phyloP scores from a whole-genome alignment of 768 basidiomycete species.

The Phaffia tasmanica region DNA sequence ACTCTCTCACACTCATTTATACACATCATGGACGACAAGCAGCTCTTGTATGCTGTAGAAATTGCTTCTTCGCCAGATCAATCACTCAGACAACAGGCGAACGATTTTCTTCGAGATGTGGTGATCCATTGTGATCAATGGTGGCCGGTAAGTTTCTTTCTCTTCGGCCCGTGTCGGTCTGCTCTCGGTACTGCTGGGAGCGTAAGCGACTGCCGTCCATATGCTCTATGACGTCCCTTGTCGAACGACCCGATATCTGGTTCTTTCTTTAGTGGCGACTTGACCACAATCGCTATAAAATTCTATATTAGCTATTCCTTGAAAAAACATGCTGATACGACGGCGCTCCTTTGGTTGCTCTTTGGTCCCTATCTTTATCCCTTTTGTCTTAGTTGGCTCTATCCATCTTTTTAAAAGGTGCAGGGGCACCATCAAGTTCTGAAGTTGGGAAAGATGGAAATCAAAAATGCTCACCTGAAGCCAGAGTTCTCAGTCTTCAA shows the following conservation, averaged over 20 bases:
- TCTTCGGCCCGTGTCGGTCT: conserved; percentile 61
- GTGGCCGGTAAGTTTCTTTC: conserved; percentile 70
- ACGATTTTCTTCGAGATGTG: conserved; percentile 66
- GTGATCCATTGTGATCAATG: conserved; percentile 56
- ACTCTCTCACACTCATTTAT: background rate
- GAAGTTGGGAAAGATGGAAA: conserved; percentile 36
- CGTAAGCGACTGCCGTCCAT: too few species aligned
- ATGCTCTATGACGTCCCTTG: background rate
- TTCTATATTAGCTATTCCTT: background rate
- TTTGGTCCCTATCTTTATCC: background rate
- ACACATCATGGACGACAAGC: conserved; percentile 21
- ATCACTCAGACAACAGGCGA: conserved; percentile 52
- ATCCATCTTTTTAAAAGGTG: conserved; percentile 38
- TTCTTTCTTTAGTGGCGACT: background rate
- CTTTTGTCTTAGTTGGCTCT: conserved; percentile 34
- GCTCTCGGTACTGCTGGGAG: conserved; percentile 10
- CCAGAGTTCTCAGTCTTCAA: conserved; percentile 37
- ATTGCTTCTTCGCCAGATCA: conserved; percentile 11
- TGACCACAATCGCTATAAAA: background rate
- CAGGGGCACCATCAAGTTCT: conserved; percentile 34
- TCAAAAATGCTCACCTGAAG: conserved; percentile 34
- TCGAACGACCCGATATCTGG: conserved; percentile 1
- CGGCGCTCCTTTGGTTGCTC: background rate
- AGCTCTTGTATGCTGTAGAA: conserved; percentile 23
- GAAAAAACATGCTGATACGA: background rate